Conservation (phyloP, 768 basidiomycete species). For the Pluteus cervinus region DNA sequence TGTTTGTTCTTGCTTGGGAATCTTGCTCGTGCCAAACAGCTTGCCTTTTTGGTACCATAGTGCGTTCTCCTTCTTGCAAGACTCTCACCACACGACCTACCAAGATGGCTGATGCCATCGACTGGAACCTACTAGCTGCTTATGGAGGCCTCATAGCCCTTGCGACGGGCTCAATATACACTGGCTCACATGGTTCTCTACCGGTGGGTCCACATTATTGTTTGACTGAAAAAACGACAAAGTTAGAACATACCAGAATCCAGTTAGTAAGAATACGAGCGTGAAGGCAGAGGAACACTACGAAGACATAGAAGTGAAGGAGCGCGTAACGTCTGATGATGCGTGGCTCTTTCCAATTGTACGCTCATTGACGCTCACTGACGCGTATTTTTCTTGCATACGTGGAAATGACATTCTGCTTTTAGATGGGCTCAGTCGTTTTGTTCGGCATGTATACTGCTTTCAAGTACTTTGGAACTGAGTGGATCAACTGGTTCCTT, state of each 20-base stretch:
- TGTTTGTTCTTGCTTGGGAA: too few relatives aligned
- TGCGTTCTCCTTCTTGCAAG: too few relatives aligned
- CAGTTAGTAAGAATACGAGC: constrained; percentile 5
- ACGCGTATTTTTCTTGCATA: too few relatives aligned
- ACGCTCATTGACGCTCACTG: constrained; percentile 18
- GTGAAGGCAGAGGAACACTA: constrained; percentile 34
- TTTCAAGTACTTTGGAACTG: constrained; percentile 70
- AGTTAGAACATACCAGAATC: too few relatives aligned
- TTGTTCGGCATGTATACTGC: constrained; percentile 65
- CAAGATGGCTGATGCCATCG: constrained; percentile 16
- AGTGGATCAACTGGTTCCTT: constrained; percentile 79
- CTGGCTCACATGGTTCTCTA: constrained; percentile 63
- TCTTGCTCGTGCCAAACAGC: too few relatives aligned
- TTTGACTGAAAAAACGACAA: too few relatives aligned
- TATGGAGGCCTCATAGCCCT: constrained; percentile 64
- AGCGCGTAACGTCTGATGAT: constrained; percentile 58
- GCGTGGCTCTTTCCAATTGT: constrained; percentile 77
- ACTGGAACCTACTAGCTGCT: constrained; percentile 61
- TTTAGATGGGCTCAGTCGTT: constrained; percentile 61
- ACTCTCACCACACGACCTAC: constrained; percentile 1
- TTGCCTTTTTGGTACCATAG: too few relatives aligned
- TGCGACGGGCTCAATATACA: constrained; percentile 62
- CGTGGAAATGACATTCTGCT: constrained; percentile 1
- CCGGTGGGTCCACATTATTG: constrained; percentile 56
- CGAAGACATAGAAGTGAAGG: constrained; percentile 52